phyloP scores from a whole-genome alignment of 2,329 filamentous ascomycete species.

The Fusarium bulbicola region DNA sequence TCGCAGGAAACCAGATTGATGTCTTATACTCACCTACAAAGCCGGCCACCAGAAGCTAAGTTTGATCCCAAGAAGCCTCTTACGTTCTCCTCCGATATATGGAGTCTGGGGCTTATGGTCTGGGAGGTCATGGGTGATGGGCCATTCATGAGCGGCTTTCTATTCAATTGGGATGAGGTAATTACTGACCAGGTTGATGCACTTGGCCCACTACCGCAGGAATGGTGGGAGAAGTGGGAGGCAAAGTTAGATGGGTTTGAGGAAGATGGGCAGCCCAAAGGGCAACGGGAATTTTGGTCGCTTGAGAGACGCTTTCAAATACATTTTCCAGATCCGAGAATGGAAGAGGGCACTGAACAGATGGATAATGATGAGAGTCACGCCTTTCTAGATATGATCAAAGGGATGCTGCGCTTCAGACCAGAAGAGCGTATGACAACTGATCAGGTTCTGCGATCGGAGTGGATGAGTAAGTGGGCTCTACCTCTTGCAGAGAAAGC shows the following conservation, averaged over 20 bases:
- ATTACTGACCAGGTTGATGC: not conserved
- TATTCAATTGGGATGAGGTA: not conserved
- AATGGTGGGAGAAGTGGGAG: not conserved
- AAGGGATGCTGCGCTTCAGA: not conserved
- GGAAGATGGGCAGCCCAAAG: too few relatives aligned
- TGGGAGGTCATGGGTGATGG: accelerated
- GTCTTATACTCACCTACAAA: accelerated
- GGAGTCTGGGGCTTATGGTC: not conserved
- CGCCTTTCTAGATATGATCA: not conserved
- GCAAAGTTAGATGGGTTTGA: too few relatives aligned
- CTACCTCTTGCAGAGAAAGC: not conserved
- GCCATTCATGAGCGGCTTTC: not conserved
- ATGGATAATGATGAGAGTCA: not conserved
- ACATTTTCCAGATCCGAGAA: too few relatives aligned
- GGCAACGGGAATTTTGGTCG: too few relatives aligned
- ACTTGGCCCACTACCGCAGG: accelerated
- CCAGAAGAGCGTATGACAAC: not conserved
- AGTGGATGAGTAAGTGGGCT: not conserved
- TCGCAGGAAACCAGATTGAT: accelerated
- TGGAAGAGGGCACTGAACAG: too few relatives aligned
- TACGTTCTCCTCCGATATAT: accelerated
- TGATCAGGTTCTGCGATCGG: not conserved
- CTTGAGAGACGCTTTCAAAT: too few relatives aligned
- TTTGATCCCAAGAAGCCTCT: not conserved
- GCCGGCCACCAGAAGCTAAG: accelerated